These are phyloP conservation scores for Exophiala phaeomuriformis DNA, from an alignment of 2,329 filamentous ascomycete genomes.

Conservation along the genomic window DNA sequence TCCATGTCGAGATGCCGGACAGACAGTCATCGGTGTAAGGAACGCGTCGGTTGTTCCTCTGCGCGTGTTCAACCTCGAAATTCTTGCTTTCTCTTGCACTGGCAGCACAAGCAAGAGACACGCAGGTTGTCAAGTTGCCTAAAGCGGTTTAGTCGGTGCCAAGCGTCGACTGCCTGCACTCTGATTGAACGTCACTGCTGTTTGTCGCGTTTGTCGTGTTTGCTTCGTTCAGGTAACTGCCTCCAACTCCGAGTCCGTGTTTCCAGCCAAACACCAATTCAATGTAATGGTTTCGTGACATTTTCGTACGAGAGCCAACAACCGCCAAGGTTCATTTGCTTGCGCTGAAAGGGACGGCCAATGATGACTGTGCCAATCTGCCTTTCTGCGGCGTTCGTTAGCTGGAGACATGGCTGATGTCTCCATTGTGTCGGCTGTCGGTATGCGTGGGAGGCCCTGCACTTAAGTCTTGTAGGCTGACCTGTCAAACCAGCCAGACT, in stretches of 20 bases:
- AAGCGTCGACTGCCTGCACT: background rate
- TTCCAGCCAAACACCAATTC: too few species aligned
- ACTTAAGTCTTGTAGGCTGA: conserved; percentile 17
- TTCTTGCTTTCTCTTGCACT: background rate
- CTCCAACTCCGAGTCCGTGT: too few species aligned
- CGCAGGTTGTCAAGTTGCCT: conserved; percentile 10
- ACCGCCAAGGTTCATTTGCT: too few species aligned
- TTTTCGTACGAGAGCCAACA: too few species aligned
- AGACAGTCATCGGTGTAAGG: conserved; percentile 7
- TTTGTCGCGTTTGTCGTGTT: too few species aligned
- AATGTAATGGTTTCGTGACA: too few species aligned
- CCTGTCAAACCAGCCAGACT: conserved; percentile 32
- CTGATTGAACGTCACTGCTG: background rate
- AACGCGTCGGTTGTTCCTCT: conserved; percentile 4
- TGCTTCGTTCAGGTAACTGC: too few species aligned
- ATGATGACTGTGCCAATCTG: conserved; percentile 1
- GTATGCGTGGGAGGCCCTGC: conserved; percentile 31
- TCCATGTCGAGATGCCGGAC: conserved; percentile 63
- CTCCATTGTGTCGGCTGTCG: conserved; percentile 37
- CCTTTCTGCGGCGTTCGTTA: background rate
- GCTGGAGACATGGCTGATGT: conserved; percentile 36
- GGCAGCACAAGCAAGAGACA: background rate
- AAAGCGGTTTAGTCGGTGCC: conserved; percentile 2
- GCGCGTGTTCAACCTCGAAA: conserved; percentile 4
- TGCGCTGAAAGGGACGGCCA: background rate